A percentile compares a stretch with the other conserved stretches of the same genome.
Evolutionary conservation across 192 early-diverging fungal species (phyloP).

Genomic region (Glomus cerebriforme): DNA sequence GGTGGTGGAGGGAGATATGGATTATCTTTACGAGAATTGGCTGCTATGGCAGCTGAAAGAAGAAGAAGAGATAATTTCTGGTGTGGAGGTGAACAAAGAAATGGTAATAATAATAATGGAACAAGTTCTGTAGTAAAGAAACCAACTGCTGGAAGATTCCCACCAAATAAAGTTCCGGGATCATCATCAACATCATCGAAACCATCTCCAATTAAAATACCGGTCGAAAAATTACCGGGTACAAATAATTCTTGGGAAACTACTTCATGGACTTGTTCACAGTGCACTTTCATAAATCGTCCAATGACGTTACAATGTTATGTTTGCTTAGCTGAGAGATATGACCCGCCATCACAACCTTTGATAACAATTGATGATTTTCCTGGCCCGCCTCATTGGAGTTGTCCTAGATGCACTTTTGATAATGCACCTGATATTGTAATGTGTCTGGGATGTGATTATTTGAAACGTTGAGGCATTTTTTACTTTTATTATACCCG

Average conservation of each 20-base stretch:
- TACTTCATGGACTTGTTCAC: slow-evolving; percentile 57
- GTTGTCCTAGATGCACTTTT: slow-evolving; percentile 18
- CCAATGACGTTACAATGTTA: slow-evolving; percentile 49
- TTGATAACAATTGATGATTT: too few relatives aligned
- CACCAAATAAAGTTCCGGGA: slow-evolving; percentile 7
- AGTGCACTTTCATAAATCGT: slow-evolving; percentile 60
- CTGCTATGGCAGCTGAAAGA: slow-evolving; percentile 69
- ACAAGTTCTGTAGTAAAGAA: neutral
- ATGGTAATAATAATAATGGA: neutral
- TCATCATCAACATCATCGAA: neutral
- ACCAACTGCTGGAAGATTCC: neutral
- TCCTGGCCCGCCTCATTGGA: neutral
- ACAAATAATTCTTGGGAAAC: neutral
- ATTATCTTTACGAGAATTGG: slow-evolving; percentile 57
- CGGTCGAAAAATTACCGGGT: neutral
- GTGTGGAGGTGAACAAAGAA: slow-evolving; percentile 58
- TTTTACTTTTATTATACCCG: neutral
- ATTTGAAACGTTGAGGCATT: neutral
- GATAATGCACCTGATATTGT: slow-evolving; percentile 2
- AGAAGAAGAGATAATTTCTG: slow-evolving; percentile 62
- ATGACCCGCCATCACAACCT: neutral
- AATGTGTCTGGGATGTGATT: slow-evolving; percentile 33
- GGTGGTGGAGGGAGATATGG: slow-evolving; percentile 37
- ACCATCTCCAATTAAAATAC: neutral
- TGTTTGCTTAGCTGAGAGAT: slow-evolving; percentile 41